Base-by-base conservation (phyloP, 2,329 filamentous ascomycete species). In the Polytolypa hystricis region DNA sequence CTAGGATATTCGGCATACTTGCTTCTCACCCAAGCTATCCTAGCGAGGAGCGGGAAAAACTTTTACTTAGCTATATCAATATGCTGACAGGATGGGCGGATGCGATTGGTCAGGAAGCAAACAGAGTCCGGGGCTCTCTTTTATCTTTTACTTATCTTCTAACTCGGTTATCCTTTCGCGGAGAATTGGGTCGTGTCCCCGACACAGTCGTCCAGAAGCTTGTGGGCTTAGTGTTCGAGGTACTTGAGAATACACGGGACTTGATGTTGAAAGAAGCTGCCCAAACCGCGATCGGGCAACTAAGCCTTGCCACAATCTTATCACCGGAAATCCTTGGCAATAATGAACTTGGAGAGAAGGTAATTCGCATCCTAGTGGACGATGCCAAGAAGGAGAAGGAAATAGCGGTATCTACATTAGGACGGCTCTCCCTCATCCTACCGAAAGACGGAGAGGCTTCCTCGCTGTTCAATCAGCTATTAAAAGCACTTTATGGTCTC, bases 301-400 rank as follows among this genome's bases (percentile, higher is more conserved):
- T 82, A 9, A 71, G 71, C 53, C 64, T 79, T 14, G 76, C 75
- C 44, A 64, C 65, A 2, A 65, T 74, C 7, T 52, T 80, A 39
- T 45, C 54, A 39, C 45, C 56, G 40, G 38, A 52, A 23, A 46
- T 47, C n/a, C 39, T 59, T 15, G 43, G 49, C 48, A 51, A 12
- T 39, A 47, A 38, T 42, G 47, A 21, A 21, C 52, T 44, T 48
- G 58, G 55, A 47, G 58, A 66, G 31, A 56, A 67, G 1, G 63
- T 86, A 10, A 66, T 79, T 16, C 69, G 79, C 12, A 72, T 75
- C 5, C 64, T 95, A 0, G 67, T 74, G 4, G 65, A 70, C 1
- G 74, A 80, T 41, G 80, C 84, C 7, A 91, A 86, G 53, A 77
- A 81, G 39, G 82, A 85, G 6, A 83, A 84, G 39, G 87, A 93